These are phyloP conservation scores for Cryptococcus floricola DNA, from an alignment of 1,284 basidiomycete species.

Conservation along the genomic window DNA sequence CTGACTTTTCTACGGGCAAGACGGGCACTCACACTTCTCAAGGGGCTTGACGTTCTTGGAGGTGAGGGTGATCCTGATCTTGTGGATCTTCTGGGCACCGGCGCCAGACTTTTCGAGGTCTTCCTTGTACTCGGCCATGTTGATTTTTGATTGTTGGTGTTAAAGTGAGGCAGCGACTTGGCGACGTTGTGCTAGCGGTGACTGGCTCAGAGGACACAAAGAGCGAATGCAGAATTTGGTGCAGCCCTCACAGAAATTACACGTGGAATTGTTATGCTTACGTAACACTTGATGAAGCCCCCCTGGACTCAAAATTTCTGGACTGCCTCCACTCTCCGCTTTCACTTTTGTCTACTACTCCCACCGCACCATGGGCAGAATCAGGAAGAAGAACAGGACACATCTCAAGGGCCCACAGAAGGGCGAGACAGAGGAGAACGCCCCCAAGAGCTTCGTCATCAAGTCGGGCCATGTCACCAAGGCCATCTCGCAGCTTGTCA, in stretches of 20 bases:
- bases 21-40: slow-evolving; percentile 80
- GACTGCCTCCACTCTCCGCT: too few species aligned
- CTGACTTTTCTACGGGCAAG: not conserved
- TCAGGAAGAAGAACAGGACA: slow-evolving; percentile 77
- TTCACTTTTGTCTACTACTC: too few species aligned
- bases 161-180: slow-evolving; percentile 24
- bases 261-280: not conserved
- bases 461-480: slow-evolving; percentile 89
- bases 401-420: slow-evolving; percentile 63
- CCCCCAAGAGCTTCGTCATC: slow-evolving; percentile 69
- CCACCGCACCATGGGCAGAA: slow-evolving; percentile 58
- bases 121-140: slow-evolving; percentile 98
- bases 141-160: slow-evolving; percentile 19
- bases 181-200: slow-evolving; percentile 17
- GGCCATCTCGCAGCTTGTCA: slow-evolving; percentile 81
- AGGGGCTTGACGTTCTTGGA: slow-evolving; percentile 97
- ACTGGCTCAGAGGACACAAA: slow-evolving; percentile 12
- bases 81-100: slow-evolving; percentile 87
- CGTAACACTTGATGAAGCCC: too few species aligned
- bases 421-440: slow-evolving; percentile 45
- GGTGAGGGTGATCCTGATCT: slow-evolving; percentile 99
- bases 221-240: not conserved
- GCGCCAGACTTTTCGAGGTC: slow-evolving; percentile 92
- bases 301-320: too few species aligned
- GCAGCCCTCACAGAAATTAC: not conserved